phyloP scores from a whole-genome alignment of 208 protist genomes.

The Trypanosoma caninum region DNA sequence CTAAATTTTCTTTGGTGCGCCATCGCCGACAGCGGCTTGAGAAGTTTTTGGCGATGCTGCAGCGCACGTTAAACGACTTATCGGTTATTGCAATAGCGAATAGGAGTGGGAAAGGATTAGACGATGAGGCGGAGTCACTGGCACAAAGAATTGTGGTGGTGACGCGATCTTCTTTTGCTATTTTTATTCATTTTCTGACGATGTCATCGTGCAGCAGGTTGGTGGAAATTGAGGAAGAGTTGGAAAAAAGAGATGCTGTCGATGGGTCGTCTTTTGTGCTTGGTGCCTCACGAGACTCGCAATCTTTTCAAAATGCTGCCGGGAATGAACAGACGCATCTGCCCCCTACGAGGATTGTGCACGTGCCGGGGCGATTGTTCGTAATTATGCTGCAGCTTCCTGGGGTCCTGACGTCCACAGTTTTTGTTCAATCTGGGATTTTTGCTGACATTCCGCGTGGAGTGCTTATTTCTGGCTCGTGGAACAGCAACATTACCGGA shows the following conservation, averaged over 20 bases:
- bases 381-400: slow-evolving; percentile 26
- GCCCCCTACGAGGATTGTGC: slow-evolving; percentile 20
- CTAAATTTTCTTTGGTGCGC: background rate
- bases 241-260: background rate
- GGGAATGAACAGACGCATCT: background rate
- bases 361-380: slow-evolving; percentile 12
- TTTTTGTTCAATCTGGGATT: slow-evolving; percentile 10
- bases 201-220: slow-evolving; percentile 1
- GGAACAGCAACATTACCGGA: slow-evolving; percentile 12
- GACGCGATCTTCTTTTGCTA: slow-evolving; percentile 8
- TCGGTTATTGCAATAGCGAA: background rate
- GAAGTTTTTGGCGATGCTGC: slow-evolving; percentile 6
- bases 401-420: background rate
- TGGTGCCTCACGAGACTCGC: background rate
- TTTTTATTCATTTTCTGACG: slow-evolving; percentile 16
- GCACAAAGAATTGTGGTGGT: background rate
- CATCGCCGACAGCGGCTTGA: slow-evolving; percentile 1
- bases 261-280: background rate
- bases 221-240: background rate
- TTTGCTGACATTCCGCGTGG: background rate
- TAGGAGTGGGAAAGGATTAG: background rate
- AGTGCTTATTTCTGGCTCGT: slow-evolving; percentile 13
- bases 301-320: background rate
- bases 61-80: slow-evolving; percentile 17
- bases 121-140: background rate